Conservation (phyloP, 768 basidiomycete species). For the Collybia mongolica region DNA sequence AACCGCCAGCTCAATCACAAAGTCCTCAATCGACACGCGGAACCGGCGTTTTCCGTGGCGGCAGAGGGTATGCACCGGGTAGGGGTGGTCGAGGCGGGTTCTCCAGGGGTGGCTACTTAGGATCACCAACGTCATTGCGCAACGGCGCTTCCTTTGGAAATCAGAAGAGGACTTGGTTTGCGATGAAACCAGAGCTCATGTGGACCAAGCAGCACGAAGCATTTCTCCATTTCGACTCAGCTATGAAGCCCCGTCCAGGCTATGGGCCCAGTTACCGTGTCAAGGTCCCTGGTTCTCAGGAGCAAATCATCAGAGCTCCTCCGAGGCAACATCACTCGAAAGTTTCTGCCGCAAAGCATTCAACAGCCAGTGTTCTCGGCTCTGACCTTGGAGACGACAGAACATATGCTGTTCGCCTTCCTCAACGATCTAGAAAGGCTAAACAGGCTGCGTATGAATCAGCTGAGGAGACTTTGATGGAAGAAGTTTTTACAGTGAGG, state of each 20-base stretch:
- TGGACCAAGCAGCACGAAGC: conserved; percentile 86
- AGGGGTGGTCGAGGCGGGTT: conserved; percentile 49
- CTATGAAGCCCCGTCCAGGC: conserved; percentile 57
- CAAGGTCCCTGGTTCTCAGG: conserved; percentile 54
- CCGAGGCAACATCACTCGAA: conserved; percentile 18
- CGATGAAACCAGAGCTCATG: conserved; percentile 73
- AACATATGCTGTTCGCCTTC: conserved; percentile 54
- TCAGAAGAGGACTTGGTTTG: conserved; percentile 60
- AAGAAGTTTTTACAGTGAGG: conserved; percentile 60
- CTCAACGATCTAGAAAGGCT: conserved; percentile 37
- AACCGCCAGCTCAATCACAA: conserved; percentile 25
- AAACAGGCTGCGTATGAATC: conserved; percentile 25
- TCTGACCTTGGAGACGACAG: conserved; percentile 42
- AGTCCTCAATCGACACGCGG: conserved; percentile 25
- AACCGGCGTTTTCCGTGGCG: conserved; percentile 38
- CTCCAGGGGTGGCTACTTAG: conserved; percentile 34
- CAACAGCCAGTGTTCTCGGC: conserved; percentile 18
- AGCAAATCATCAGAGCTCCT: conserved; percentile 41
- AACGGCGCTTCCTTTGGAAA: conserved; percentile 27
- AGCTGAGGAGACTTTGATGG: conserved; percentile 38
- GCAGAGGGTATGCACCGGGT: conserved; percentile 41
- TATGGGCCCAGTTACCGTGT: conserved; percentile 57
- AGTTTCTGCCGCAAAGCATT: conserved; percentile 14
- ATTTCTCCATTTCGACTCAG: conserved; percentile 61
- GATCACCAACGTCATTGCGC: conserved; percentile 20